A percentile compares a stretch with the other conserved stretches of the same genome.
phyloP scores from a whole-genome alignment of 1,284 basidiomycete species.

The Schizopora paradoxa region DNA sequence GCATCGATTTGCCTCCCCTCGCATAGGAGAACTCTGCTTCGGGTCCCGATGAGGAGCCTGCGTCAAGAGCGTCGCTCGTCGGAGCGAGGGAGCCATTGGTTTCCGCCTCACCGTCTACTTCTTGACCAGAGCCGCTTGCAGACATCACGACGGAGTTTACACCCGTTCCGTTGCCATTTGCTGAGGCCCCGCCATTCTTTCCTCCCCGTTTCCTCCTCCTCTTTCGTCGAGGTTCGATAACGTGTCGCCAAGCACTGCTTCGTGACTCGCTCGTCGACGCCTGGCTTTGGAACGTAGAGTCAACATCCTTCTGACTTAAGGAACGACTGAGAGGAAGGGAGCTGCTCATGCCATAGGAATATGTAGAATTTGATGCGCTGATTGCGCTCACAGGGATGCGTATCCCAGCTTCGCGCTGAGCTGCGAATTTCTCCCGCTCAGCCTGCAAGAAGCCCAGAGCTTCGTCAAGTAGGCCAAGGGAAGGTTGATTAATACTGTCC shows the following conservation, averaged over 20 bases:
- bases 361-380: slow-evolving; percentile 9
- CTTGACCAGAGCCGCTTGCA: slow-evolving; percentile 4
- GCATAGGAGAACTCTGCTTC: slow-evolving; percentile 6
- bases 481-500: slow-evolving; percentile 35
- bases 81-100: slow-evolving; percentile 12
- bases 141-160: background rate
- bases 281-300: slow-evolving; percentile 21
- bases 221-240: slow-evolving; percentile 39
- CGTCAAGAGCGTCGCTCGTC: slow-evolving; percentile 11
- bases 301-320: slow-evolving; percentile 20
- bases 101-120: slow-evolving; percentile 13
- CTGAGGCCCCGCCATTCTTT: slow-evolving; percentile 3
- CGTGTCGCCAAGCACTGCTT: slow-evolving; percentile 31
- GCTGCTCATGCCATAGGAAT: background rate
- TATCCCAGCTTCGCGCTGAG: slow-evolving; percentile 36
- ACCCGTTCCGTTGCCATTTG: too few relatives aligned
- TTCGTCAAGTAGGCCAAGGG: slow-evolving; percentile 58
- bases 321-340: background rate
- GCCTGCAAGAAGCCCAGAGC: slow-evolving; percentile 62
- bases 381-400: slow-evolving; percentile 14
- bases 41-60: slow-evolving; percentile 16
- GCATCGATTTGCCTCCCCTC: slow-evolving; percentile 16
- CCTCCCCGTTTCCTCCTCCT: slow-evolving; percentile 39
- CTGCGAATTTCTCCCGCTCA: slow-evolving; percentile 50
- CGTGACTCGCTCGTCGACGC: slow-evolving; percentile 37